Conservation (phyloP, 2,329 filamentous ascomycete species). For the Neopestalotiopsis rosae region DNA sequence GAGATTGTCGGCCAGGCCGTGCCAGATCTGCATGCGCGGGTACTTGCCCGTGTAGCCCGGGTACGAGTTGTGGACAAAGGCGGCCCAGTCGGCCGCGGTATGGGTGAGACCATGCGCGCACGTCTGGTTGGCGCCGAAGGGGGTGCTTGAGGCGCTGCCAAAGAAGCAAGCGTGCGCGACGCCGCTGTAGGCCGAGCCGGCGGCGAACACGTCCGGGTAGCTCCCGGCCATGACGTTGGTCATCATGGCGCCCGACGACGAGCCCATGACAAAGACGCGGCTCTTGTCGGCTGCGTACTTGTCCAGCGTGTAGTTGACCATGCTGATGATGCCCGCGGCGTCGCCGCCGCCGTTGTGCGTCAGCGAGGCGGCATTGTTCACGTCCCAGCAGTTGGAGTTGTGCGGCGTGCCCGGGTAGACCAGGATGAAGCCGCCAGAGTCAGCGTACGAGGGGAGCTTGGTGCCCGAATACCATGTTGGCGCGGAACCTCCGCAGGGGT, state of each 20-base stretch:
- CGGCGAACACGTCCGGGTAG: conserved; percentile 29
- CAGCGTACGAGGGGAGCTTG: conserved; percentile 23
- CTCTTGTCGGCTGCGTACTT: conserved; percentile 20
- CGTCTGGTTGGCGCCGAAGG: conserved; percentile 26
- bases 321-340: conserved; percentile 25
- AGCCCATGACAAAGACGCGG: conserved; percentile 23
- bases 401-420: conserved; percentile 22
- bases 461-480: conserved; percentile 24
- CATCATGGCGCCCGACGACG: conserved; percentile 27
- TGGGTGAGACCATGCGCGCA: conserved; percentile 26
- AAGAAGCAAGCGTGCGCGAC: conserved; percentile 25
- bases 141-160: conserved; percentile 23
- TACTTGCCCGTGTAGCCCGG: conserved; percentile 40
- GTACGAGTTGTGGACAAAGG: conserved; percentile 38
- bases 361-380: conserved; percentile 24
- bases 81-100: conserved; percentile 35
- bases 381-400: conserved; percentile 29
- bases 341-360: conserved; percentile 27
- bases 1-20: conserved; percentile 39
- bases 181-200: conserved; percentile 24
- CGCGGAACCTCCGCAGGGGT: conserved; percentile 22
- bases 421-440: conserved; percentile 23
- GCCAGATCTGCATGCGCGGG: conserved; percentile 41
- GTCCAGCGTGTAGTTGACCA: conserved; percentile 26
- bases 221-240: conserved; percentile 27